Percentiles rank a stretch among this genome's conserved stretches.
phyloP scores from a whole-genome alignment of 2,329 filamentous ascomycete genomes.

The Aurifilum marmelostoma region DNA sequence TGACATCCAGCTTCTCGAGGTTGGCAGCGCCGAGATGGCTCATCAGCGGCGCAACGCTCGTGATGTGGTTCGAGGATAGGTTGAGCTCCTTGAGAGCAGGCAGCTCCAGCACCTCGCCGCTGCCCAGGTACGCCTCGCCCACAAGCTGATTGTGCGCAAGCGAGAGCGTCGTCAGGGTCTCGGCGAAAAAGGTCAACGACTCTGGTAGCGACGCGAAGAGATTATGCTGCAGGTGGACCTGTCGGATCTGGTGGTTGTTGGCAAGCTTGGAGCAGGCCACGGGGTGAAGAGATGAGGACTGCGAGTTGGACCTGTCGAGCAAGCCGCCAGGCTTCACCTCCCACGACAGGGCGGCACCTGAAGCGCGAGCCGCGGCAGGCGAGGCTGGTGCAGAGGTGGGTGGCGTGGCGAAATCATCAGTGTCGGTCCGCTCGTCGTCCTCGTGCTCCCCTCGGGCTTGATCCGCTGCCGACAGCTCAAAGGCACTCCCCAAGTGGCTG shows the following conservation, averaged over 20 bases:
- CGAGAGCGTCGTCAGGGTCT: slow-evolving; percentile 71
- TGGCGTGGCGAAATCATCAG: slow-evolving; percentile 61
- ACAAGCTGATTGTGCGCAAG: slow-evolving; percentile 75
- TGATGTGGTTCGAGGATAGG: slow-evolving; percentile 73
- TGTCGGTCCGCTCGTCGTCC: slow-evolving; percentile 54
- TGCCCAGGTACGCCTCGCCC: slow-evolving; percentile 63
- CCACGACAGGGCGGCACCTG: slow-evolving; percentile 54
- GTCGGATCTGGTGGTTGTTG: slow-evolving; percentile 53
- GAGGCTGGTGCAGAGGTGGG: slow-evolving; percentile 58
- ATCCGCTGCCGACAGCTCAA: slow-evolving; percentile 15
- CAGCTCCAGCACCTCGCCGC: slow-evolving; percentile 64
- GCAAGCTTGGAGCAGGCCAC: slow-evolving; percentile 60
- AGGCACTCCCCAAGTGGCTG: slow-evolving; percentile 17
- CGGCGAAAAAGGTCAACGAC: slow-evolving; percentile 71
- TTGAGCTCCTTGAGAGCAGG: slow-evolving; percentile 78
- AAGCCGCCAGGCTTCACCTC: slow-evolving; percentile 62
- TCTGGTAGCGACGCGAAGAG: slow-evolving; percentile 70
- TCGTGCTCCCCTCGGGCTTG: slow-evolving; percentile 37
- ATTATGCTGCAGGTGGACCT: slow-evolving; percentile 78
- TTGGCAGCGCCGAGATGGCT: slow-evolving; percentile 71
- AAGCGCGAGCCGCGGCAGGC: slow-evolving; percentile 51
- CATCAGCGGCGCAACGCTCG: slow-evolving; percentile 68
- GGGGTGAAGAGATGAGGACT: slow-evolving; percentile 62
- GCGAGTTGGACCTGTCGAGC: slow-evolving; percentile 71
- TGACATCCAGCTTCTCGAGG: slow-evolving; percentile 78